Evolutionary conservation across 2,329 filamentous ascomycete genomes (phyloP), one percentile per base, ranked within the genome.

Genomic region (Didymella pomorum): DNA sequence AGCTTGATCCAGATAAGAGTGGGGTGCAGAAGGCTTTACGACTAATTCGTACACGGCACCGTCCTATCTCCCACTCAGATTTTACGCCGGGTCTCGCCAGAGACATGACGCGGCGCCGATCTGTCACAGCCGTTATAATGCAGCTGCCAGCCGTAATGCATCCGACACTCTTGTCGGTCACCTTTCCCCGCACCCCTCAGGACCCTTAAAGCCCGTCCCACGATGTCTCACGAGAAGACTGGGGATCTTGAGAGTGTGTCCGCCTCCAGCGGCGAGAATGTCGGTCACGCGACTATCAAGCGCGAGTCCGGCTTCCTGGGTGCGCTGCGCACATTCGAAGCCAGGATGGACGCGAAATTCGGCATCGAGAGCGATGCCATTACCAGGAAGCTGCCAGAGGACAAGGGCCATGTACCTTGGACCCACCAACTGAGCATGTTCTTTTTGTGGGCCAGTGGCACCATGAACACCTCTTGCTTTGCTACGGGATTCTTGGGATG

Each of bases 401-500:
- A 70, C n/a, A 71, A 71, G 53, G 55, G 57, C 10, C 53, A 63
- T n/a, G 67, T 71, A 16, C 68, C 66, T 46, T 71, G 68, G 68
- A 61, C 67, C 26, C 62, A 71, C 25, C 67, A 71, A 28, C 51
- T 71, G 58, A 66, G 53, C 60, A 76, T 79, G 63, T 80, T 80
- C 58, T 75, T 80, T 44, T 62, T 81, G 37, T 81, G 79, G 79
- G 80, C 75, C 60, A 79, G 76, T 1, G 68, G 79, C 44, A 80
- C 67, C 1, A 78, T 62, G 78, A 78, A 66, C 73, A 81, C 69
- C 69, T 80, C 62, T 64, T 50, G 78, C 73, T 63, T 71, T 76
- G 65, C 75, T 54, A 58, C 61, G 58, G 47, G 82, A 73, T 44
- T 83, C 47, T 68, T 84, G 4, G 82, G 82, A 4, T 79, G 78